Percentiles rank a stretch among this genome's conserved stretches.
These are phyloP conservation scores for Canavalia ensiformis DNA, from an alignment of 306 rosid genomes.

Conservation along the genomic window DNA sequence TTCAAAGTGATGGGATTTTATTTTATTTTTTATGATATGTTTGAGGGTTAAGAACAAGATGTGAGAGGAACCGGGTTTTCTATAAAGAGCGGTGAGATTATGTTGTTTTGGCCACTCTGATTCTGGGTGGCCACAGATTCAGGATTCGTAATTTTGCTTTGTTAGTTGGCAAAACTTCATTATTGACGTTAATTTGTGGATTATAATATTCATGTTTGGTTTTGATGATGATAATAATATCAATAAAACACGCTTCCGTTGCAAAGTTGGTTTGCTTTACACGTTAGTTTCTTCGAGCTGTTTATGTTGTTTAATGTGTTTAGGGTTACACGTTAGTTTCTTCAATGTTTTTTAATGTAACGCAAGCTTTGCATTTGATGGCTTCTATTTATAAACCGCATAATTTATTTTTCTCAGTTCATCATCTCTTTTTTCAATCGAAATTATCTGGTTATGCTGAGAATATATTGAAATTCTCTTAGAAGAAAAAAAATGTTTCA, in stretches of 20 bases:
- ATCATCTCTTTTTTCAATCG: not conserved
- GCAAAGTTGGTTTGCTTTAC: constrained; percentile 11
- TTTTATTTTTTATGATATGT: not conserved
- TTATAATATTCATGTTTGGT: constrained; percentile 27
- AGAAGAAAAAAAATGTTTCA: not conserved
- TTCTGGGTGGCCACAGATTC: constrained; percentile 25
- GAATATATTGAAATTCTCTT: not conserved
- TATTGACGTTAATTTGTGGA: constrained; percentile 13
- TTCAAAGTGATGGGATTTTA: constrained; percentile 19
- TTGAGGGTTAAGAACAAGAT: constrained; percentile 12
- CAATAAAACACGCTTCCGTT: constrained; percentile 10
- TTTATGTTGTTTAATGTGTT: not conserved
- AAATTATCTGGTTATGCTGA: not conserved
- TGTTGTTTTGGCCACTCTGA: constrained; percentile 28
- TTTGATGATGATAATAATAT: not conserved
- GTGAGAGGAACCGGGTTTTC: constrained; percentile 36
- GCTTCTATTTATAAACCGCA: not conserved
- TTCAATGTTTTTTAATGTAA: constrained; percentile 3
- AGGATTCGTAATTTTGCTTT: constrained; percentile 54
- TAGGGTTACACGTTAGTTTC: constrained; percentile 29
- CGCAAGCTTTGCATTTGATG: not conserved
- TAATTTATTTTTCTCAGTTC: not conserved
- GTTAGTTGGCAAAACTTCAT: constrained; percentile 49
- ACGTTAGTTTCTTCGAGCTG: constrained; percentile 36
- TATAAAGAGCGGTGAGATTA: not conserved